These are phyloP conservation scores for Patellaria atrata DNA, from an alignment of 495 filamentous ascomycete genomes.

Conservation along the genomic window DNA sequence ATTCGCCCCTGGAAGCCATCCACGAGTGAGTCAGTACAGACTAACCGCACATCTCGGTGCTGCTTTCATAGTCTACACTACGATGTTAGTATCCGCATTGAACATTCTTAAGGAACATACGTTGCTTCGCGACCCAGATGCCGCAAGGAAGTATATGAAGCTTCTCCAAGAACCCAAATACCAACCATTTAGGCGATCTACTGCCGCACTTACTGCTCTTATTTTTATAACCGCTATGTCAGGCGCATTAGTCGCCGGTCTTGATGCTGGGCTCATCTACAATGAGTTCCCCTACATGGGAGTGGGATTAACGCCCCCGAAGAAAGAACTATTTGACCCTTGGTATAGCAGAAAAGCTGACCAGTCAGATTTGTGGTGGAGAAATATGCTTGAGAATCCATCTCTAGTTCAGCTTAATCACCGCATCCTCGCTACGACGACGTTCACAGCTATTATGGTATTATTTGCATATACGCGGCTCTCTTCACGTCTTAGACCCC, in stretches of 20 bases:
- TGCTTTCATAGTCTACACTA: constrained; percentile 78
- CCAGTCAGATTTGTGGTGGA: constrained; percentile 73
- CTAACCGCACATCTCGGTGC: constrained; percentile 78
- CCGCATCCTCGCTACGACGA: constrained; percentile 77
- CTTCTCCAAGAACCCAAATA: constrained; percentile 50
- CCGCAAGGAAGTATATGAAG: constrained; percentile 39
- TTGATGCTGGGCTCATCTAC: constrained; percentile 94
- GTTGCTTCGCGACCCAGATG: constrained; percentile 42
- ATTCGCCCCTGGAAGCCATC: constrained; percentile 78
- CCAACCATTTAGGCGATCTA: constrained; percentile 54
- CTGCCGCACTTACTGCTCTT: constrained; percentile 55
- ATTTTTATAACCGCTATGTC: constrained; percentile 87
- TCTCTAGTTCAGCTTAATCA: constrained; percentile 90
- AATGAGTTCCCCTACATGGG: constrained; percentile 98
- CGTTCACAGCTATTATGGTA: constrained; percentile 64
- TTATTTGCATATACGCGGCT: constrained; percentile 65
- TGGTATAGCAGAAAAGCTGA: constrained; percentile 76
- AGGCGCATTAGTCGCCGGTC: constrained; percentile 80
- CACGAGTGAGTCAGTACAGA: constrained; percentile 86
- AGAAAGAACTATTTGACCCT: constrained; percentile 61
- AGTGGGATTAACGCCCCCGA: constrained; percentile 61
- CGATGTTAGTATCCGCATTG: constrained; percentile 90
- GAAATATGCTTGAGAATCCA: constrained; percentile 94
- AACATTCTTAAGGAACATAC: constrained; percentile 60
- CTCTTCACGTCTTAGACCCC: constrained; percentile 41